These are phyloP conservation scores for Cucurbita argyrosperma DNA, from an alignment of 306 rosid species.

Conservation along the genomic window DNA sequence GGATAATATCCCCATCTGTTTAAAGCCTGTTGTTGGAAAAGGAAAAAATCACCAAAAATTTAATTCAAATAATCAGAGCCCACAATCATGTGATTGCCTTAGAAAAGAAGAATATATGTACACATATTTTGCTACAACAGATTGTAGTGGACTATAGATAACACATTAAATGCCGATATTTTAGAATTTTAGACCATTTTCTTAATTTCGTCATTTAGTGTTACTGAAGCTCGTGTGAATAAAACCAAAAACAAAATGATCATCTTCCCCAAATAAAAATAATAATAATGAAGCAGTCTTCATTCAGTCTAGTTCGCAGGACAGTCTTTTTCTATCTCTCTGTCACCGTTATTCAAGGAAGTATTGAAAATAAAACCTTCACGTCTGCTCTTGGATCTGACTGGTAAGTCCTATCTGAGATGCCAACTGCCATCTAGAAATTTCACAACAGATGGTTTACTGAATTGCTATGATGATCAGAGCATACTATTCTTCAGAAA, in stretches of 20 bases:
- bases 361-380: slow-evolving; percentile 41
- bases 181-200: not conserved
- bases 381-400: slow-evolving; percentile 69
- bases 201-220: not conserved
- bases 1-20: slow-evolving; percentile 98
- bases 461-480: slow-evolving; percentile 6
- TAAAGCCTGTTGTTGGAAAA: slow-evolving; percentile 45
- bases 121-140: not conserved
- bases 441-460: slow-evolving; percentile 15
- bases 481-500: not conserved
- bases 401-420: slow-evolving; percentile 57
- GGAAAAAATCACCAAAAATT: not conserved
- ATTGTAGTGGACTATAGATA: not conserved
- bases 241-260: not conserved
- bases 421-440: slow-evolving; percentile 94
- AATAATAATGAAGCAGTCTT: not conserved
- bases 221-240: not conserved
- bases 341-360: not conserved
- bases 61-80: not conserved
- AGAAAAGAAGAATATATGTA: not conserved
- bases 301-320: not conserved
- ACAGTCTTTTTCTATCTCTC: not conserved
- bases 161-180: not conserved
- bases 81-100: not conserved
- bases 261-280: not conserved